Evolutionary conservation across 208 protist genomes (phyloP).

Genomic region (Wallacemonas collosoma): DNA sequence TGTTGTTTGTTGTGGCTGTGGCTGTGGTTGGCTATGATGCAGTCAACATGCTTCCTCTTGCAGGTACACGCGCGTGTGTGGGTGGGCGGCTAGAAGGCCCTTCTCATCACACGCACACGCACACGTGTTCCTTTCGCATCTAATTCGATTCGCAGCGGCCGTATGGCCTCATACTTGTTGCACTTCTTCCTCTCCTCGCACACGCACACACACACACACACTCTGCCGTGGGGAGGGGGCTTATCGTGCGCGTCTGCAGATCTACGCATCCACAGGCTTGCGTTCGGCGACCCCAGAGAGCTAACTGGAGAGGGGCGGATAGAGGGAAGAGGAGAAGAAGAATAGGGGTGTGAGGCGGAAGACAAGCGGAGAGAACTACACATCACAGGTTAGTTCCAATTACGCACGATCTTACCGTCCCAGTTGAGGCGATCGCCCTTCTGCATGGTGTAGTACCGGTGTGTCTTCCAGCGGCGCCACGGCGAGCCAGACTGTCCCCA

Average conservation of each 20-base stretch:
- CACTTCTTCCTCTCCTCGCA: not conserved
- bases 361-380: not conserved
- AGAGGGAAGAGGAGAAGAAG: constrained; percentile 12
- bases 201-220: not conserved
- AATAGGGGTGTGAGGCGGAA: not conserved
- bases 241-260: too few relatives aligned
- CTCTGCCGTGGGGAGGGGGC: too few relatives aligned
- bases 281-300: not conserved
- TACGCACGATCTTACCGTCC: constrained; percentile 89
- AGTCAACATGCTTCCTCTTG: too few relatives aligned
- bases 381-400: constrained; percentile 67
- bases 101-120: not conserved
- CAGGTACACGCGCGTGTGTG: too few relatives aligned
- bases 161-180: too few relatives aligned
- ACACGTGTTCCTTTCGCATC: not conserved
- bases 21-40: too few relatives aligned
- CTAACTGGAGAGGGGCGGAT: not conserved
- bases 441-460: constrained; percentile 91
- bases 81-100: too few relatives aligned
- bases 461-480: constrained; percentile 86
- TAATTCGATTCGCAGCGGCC: not conserved
- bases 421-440: constrained; percentile 87
- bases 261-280: not conserved
- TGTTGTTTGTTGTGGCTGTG: not conserved
- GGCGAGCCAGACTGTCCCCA: constrained; percentile 83